A percentile compares a stretch with the other conserved stretches of the same genome.
These are phyloP conservation scores for Chondrus crispus DNA, from an alignment of 23 red algal species.

Conservation along the genomic window DNA sequence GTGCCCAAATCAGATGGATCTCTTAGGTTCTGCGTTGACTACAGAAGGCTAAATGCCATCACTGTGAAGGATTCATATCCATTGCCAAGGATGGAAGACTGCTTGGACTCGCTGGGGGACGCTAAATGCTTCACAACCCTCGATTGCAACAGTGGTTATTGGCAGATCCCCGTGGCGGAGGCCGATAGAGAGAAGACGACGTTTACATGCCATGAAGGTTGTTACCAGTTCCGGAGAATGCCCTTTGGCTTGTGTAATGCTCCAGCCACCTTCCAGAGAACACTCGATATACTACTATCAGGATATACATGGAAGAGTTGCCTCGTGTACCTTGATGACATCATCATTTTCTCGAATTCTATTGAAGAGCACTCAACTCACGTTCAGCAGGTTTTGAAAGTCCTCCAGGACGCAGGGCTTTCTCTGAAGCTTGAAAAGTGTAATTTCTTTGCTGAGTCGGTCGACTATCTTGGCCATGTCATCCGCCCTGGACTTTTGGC, in stretches of 20 bases:
- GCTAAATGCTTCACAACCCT: background rate
- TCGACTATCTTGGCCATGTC: slow-evolving; percentile 16
- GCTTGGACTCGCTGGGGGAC: slow-evolving; percentile 7
- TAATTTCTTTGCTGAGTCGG: no score
- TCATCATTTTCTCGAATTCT: background rate
- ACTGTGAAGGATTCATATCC: background rate
- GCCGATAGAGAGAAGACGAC: background rate
- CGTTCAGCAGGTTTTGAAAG: background rate
- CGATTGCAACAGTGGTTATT: background rate
- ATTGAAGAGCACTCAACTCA: background rate
- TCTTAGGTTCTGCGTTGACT: slow-evolving; percentile 8
- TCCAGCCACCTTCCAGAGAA: background rate
- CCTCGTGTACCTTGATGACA: slow-evolving; percentile 20
- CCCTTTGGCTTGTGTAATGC: slow-evolving; percentile 2
- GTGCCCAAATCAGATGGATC: slow-evolving; percentile 11
- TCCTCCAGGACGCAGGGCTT: background rate
- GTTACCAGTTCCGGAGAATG: background rate
- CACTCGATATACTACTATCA: background rate
- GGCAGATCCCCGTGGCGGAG: background rate
- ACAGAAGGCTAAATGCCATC: background rate
- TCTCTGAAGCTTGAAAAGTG: background rate
- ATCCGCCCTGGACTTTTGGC: background rate
- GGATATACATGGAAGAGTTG: background rate
- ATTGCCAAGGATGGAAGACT: background rate
- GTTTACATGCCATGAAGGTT: background rate